A percentile compares a stretch with the other conserved stretches of the same genome.
Conservation (phyloP, 2,329 filamentous ascomycete genomes). For the Pseudodiploospora longispora region DNA sequence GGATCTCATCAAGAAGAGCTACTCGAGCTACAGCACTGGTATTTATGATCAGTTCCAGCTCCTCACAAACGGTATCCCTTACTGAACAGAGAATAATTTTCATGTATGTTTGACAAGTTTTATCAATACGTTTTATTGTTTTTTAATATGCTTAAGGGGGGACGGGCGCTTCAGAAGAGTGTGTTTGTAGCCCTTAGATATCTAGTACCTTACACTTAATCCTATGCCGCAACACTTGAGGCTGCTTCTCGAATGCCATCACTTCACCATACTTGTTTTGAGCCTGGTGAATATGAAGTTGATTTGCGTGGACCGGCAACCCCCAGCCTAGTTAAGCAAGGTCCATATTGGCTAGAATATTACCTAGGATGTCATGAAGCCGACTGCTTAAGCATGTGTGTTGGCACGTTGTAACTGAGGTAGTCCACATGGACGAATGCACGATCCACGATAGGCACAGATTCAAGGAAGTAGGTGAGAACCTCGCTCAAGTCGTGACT, state of each 20-base stretch:
- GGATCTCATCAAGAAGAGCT: conserved; percentile 81
- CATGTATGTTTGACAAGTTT: no score
- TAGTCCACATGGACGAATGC: conserved; percentile 64
- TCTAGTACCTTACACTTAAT: no score
- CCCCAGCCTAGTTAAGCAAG: no score
- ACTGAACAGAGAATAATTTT: conserved; percentile 39
- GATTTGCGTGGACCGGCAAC: no score
- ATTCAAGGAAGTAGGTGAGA: conserved; percentile 77
- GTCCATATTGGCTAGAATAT: no score
- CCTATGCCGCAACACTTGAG: no score
- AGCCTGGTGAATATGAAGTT: no score
- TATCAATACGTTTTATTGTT: neutral
- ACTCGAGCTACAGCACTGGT: conserved; percentile 82
- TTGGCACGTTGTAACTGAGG: conserved; percentile 52
- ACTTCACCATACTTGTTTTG: no score
- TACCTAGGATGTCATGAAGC: conserved; percentile 5
- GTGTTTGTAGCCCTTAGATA: no score
- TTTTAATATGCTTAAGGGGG: neutral
- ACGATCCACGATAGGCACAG: conserved; percentile 68
- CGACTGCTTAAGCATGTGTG: conserved; percentile 41
- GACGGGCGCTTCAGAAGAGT: no score
- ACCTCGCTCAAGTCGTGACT: conserved; percentile 72
- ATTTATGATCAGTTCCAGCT: conserved; percentile 98
- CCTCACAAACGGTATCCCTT: conserved; percentile 94
- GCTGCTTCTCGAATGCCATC: no score